phyloP scores from a whole-genome alignment of 2,329 filamentous ascomycete genomes.

The Monosporascus sp. region DNA sequence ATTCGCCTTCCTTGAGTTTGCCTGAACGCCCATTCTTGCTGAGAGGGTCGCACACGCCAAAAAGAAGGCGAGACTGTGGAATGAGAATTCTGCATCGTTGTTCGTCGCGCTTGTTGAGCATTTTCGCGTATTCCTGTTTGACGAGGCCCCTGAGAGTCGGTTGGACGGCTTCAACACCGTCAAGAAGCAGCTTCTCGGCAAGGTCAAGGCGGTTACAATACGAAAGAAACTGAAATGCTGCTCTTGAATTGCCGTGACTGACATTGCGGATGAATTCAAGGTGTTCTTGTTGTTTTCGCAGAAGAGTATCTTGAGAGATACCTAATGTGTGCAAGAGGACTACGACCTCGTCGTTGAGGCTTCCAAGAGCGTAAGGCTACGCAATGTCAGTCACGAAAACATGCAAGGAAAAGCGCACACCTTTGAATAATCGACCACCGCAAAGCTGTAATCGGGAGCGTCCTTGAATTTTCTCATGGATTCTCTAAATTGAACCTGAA shows the following conservation, averaged over 20 bases:
- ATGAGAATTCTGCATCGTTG: constrained; percentile 33
- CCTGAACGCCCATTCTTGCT: constrained; percentile 9
- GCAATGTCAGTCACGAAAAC: not conserved
- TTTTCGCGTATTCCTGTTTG: constrained; percentile 27
- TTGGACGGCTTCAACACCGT: constrained; percentile 28
- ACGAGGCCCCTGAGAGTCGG: constrained; percentile 23
- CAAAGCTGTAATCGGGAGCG: constrained; percentile 29
- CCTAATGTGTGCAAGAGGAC: constrained; percentile 33
- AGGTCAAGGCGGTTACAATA: constrained; percentile 27
- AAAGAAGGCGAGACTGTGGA: constrained; percentile 31
- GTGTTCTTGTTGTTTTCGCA: constrained; percentile 31
- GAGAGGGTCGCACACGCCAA: constrained; percentile 32
- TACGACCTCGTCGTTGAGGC: constrained; percentile 37
- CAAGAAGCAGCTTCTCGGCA: constrained; percentile 32
- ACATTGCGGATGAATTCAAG: constrained; percentile 27
- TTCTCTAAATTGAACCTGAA: constrained; percentile 21
- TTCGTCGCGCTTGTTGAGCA: constrained; percentile 28
- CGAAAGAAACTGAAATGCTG: constrained; percentile 31
- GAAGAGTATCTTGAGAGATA: constrained; percentile 23
- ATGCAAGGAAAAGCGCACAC: constrained; percentile 11
- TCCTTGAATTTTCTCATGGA: constrained; percentile 39
- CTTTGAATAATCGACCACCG: constrained; percentile 36
- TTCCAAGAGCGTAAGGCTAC: constrained; percentile 34
- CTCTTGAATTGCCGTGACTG: constrained; percentile 17
- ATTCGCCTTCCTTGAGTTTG: constrained; percentile 32